phyloP scores from a whole-genome alignment of 768 basidiomycete species.

The Mycena sanguinolenta region DNA sequence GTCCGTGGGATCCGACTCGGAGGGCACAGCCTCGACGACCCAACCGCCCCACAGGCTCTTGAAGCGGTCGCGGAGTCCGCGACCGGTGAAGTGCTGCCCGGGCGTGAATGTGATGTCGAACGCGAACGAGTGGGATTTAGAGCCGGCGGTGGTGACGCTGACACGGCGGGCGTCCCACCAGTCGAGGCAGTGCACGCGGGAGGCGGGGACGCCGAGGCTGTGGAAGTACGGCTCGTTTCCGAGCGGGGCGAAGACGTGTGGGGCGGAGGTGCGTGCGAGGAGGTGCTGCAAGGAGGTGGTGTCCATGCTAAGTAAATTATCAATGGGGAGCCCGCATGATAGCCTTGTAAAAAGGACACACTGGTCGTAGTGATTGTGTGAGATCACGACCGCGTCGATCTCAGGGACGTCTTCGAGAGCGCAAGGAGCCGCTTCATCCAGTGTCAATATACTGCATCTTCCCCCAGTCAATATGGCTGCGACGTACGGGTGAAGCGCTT shows the following conservation, averaged over 20 bases:
- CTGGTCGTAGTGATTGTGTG: constrained; percentile 71
- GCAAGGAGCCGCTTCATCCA: constrained; percentile 63
- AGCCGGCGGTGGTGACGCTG: constrained; percentile 54
- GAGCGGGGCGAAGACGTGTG: constrained; percentile 72
- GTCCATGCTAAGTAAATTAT: constrained; percentile 54
- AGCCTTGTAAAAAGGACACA: constrained; percentile 65
- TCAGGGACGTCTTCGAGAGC: constrained; percentile 69
- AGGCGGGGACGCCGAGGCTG: constrained; percentile 52
- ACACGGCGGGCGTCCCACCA: constrained; percentile 72
- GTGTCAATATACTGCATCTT: neutral
- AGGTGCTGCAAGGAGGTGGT: constrained; percentile 57
- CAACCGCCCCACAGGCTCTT: constrained; percentile 77
- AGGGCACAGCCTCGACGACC: constrained; percentile 66
- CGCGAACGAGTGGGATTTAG: constrained; percentile 31
- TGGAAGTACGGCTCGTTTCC: constrained; percentile 62
- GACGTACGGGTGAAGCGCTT: constrained; percentile 62
- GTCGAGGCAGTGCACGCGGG: constrained; percentile 66
- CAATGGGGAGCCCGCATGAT: constrained; percentile 50
- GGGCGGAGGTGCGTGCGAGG: constrained; percentile 47
- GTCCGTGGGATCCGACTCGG: constrained; percentile 38
- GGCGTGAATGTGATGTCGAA: constrained; percentile 72
- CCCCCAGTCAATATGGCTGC: constrained; percentile 51
- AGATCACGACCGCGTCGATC: constrained; percentile 73
- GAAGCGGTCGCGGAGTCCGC: constrained; percentile 63
- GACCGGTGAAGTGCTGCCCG: constrained; percentile 73